Conservation (phyloP, 23 red algal genomes). For the Gracilaria gracilis region DNA sequence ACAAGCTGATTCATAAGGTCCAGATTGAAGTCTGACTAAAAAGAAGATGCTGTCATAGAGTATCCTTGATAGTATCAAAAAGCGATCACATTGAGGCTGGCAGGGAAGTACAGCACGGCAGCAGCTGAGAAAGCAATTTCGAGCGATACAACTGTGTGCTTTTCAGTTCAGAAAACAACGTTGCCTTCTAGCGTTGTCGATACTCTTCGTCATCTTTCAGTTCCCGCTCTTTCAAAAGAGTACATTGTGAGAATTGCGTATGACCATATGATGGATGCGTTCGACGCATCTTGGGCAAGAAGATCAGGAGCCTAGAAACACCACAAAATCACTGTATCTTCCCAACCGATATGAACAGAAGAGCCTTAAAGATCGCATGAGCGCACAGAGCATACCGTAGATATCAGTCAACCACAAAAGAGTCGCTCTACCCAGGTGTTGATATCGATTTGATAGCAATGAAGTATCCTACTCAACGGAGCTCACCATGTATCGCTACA, state of each 20-base stretch:
- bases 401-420: background rate
- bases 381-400: background rate
- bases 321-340: background rate
- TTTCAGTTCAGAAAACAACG: background rate
- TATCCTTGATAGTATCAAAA: too few relatives aligned
- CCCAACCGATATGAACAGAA: background rate
- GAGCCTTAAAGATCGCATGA: background rate
- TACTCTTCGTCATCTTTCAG: background rate
- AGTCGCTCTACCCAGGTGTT: background rate
- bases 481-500: constrained; percentile 15
- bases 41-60: too few relatives aligned
- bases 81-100: background rate
- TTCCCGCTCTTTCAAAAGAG: background rate
- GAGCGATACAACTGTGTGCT: background rate
- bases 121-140: background rate
- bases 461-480: background rate
- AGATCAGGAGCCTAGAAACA: background rate
- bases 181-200: background rate
- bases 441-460: constrained; percentile 3
- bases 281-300: background rate
- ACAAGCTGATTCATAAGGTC: too few relatives aligned
- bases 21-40: too few relatives aligned
- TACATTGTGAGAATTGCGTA: background rate
- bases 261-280: background rate
- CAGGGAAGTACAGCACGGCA: background rate